Evolutionary conservation across 2,329 filamentous ascomycete genomes (phyloP).

Genomic region (Arthrobotrys megalospora): DNA sequence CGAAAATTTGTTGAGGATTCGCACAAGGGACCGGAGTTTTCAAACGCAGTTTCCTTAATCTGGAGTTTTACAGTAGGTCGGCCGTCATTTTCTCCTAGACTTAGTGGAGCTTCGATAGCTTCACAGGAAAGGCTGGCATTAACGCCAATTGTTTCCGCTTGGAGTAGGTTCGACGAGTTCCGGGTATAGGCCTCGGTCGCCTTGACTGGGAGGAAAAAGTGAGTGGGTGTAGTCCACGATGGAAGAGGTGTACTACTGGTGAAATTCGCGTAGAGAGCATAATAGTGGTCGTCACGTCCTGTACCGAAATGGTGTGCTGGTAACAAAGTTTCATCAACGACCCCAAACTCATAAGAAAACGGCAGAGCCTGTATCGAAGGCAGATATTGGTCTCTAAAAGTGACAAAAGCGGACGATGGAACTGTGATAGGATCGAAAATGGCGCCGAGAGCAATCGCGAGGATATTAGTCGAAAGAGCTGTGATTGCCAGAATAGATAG

Average conservation of each 20-base stretch:
- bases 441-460: slow-evolving; percentile 72
- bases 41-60: slow-evolving; percentile 9
- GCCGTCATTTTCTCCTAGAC: background rate
- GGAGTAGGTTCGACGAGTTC: slow-evolving; percentile 54
- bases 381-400: slow-evolving; percentile 64
- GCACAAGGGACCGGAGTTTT: slow-evolving; percentile 31
- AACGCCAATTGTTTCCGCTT: slow-evolving; percentile 66
- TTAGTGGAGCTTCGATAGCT: slow-evolving; percentile 57
- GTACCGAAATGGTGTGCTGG: slow-evolving; percentile 61
- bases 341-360: background rate
- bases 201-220: slow-evolving; percentile 71
- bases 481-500: slow-evolving; percentile 70
- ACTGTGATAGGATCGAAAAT: slow-evolving; percentile 67
- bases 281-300: slow-evolving; percentile 67
- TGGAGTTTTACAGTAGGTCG: background rate
- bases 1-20: slow-evolving; percentile 31
- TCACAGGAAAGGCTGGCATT: slow-evolving; percentile 67
- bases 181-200: slow-evolving; percentile 14
- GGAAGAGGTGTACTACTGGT: slow-evolving; percentile 69
- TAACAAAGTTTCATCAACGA: slow-evolving; percentile 48
- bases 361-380: slow-evolving; percentile 18
- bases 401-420: slow-evolving; percentile 52
- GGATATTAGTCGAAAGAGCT: slow-evolving; percentile 71
- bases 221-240: slow-evolving; percentile 70
- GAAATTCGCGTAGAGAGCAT: slow-evolving; percentile 70